phyloP scores from a whole-genome alignment of 108 stramenopile genomes.

The Aurantiochytrium sp. region DNA sequence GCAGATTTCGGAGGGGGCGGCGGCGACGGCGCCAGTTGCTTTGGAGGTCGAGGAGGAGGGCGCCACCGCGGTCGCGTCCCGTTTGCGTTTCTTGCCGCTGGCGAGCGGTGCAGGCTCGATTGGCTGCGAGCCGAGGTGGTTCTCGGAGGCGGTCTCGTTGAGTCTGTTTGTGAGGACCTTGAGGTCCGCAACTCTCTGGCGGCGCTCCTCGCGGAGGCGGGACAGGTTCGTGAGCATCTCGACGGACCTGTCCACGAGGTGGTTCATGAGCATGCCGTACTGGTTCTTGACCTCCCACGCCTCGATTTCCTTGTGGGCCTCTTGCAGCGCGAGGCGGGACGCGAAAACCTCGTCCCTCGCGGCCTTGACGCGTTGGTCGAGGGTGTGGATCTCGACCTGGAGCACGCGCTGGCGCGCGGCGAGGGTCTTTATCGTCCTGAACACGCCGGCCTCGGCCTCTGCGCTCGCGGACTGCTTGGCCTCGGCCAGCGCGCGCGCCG shows the following conservation, averaged over 20 bases:
- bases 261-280: background rate
- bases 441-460: background rate
- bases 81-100: background rate
- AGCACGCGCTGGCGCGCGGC: background rate
- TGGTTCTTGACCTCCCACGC: background rate
- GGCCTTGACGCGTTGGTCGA: background rate
- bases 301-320: background rate
- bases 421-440: background rate
- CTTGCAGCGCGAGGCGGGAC: background rate
- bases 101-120: too few relatives aligned
- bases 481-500: too few relatives aligned
- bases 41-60: too few relatives aligned
- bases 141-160: background rate
- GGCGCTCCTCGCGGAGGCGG: background rate
- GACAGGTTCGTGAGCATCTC: background rate
- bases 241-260: background rate
- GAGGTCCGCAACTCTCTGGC: too few relatives aligned
- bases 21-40: too few relatives aligned
- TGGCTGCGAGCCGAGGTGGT: too few relatives aligned
- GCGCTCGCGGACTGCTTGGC: too few relatives aligned
- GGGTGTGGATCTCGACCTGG: background rate
- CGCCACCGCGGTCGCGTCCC: background rate
- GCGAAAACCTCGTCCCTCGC: background rate
- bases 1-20: too few relatives aligned
- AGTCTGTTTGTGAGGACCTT: too few relatives aligned